These are phyloP conservation scores for Thraustochytrium striatum DNA, from an alignment of 352 stramenopile genomes.

Conservation along the genomic window DNA sequence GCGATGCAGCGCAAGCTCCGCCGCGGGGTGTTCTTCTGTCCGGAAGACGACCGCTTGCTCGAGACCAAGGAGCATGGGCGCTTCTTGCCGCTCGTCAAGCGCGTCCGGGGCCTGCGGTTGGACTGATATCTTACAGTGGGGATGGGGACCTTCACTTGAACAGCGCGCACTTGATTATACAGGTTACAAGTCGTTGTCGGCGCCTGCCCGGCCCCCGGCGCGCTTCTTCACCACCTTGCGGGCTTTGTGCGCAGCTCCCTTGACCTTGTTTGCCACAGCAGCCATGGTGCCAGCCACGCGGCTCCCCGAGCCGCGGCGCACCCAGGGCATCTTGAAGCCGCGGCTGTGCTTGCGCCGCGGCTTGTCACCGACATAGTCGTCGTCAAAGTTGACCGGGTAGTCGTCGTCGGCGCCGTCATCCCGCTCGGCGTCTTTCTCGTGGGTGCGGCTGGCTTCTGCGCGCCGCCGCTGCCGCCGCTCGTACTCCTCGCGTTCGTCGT, in stretches of 20 bases:
- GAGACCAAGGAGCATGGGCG: background rate
- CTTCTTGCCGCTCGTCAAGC: slow-evolving; percentile 43
- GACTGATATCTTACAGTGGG: no score
- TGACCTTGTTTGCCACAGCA: background rate
- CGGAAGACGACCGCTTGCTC: background rate
- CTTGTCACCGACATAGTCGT: background rate
- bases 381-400: no score
- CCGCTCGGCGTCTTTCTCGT: background rate
- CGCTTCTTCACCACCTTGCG: background rate
- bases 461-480: slow-evolving; percentile 1
- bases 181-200: no score
- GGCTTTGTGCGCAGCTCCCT: background rate
- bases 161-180: no score
- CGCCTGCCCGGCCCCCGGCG: no score
- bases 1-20: background rate
- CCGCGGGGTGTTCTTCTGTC: background rate
- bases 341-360: background rate
- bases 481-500: slow-evolving; percentile 20
- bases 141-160: no score
- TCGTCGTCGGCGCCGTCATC: background rate
- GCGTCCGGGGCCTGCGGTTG: slow-evolving; percentile 16
- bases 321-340: background rate
- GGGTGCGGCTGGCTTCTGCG: slow-evolving; percentile 2
- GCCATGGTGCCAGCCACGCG: background rate
- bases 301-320: background rate